Evolutionary conservation across 345 rosid genomes (phyloP), one percentile per base, ranked within the genome.

Genomic region (Murraya paniculata): DNA sequence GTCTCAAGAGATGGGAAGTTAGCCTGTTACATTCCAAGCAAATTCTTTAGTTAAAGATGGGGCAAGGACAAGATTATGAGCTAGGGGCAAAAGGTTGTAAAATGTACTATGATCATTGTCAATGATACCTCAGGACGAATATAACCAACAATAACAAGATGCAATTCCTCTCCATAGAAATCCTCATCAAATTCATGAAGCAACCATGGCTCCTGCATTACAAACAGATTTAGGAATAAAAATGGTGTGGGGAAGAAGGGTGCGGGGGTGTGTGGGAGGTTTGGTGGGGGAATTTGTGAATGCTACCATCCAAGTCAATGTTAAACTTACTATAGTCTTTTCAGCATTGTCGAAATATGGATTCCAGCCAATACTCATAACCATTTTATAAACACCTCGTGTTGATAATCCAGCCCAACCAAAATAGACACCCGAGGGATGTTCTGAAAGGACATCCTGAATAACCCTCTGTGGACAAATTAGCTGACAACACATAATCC

Each of bases 321-420:
- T 21, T 18, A 1, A 61, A 90, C 97, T 92, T 75, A 96, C 99
- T 36, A 91, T 90, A 30, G 95, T 91, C 86, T 96, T 96, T 78
- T 94, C 94, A 3, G 86, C 74, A 82, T 94, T 96, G 90, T 92
- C 80, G 79, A 96, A 96, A 86, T 86, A 90, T 22, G 98, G 99
- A 60, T 94, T 96, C 98, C 94, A 92, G 60, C 98, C 98, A 33
- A 96, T 90, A 78, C 98, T 96, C 94, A 91, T 92, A 75, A 87
- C 97, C 98, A 90, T 94, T 84, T 96, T 96, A 81, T 85, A 94
- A 71, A 92, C 81, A 18, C 94, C 98, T 80, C 87, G 85, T 1
- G 82, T 80, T 21, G 93, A 64, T 50, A 96, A 82, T 45, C 92
- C 91, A 50, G 98, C 97, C 98, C 98, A 96, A 70, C 99, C 99